phyloP scores from a whole-genome alignment of 1,139 yeast species.

The Schizosaccharomyces versatilis region DNA sequence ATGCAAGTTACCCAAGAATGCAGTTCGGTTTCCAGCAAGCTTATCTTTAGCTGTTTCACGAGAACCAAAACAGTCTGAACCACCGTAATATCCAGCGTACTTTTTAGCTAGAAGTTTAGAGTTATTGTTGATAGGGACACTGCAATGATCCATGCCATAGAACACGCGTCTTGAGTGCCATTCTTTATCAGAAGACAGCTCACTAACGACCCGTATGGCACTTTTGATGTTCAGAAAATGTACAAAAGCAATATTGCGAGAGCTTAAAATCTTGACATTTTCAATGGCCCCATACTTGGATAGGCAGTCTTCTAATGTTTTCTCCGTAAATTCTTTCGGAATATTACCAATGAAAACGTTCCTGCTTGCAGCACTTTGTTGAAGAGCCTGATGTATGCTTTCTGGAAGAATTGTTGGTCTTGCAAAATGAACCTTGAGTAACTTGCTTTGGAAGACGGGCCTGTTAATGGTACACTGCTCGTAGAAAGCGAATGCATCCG shows the following conservation, averaged over 20 bases:
- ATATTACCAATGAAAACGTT: slow-evolving; percentile 68
- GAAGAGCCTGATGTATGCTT: slow-evolving; percentile 43
- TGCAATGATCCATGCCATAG: slow-evolving; percentile 73
- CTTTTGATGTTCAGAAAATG: slow-evolving; percentile 63
- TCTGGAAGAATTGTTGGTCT: slow-evolving; percentile 20
- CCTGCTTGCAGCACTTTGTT: slow-evolving; percentile 75
- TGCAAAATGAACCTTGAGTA: slow-evolving; percentile 43
- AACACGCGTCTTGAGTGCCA: slow-evolving; percentile 46
- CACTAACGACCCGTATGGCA: slow-evolving; percentile 62
- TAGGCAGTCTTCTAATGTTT: slow-evolving; percentile 42
- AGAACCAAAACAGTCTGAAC: background rate
- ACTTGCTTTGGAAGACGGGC: slow-evolving; percentile 26
- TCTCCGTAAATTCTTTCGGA: slow-evolving; percentile 35
- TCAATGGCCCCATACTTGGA: slow-evolving; percentile 62
- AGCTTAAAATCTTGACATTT: slow-evolving; percentile 47
- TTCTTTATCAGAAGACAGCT: slow-evolving; percentile 32
- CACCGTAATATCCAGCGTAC: background rate
- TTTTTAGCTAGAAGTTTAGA: background rate
- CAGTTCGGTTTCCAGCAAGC: slow-evolving; percentile 40
- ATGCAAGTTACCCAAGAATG: slow-evolving; percentile 71
- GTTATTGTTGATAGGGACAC: too few species aligned
- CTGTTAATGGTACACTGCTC: slow-evolving; percentile 29
- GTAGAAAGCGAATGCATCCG: slow-evolving; percentile 27
- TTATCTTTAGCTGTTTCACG: background rate
- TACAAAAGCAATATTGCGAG: slow-evolving; percentile 57